Percentiles rank a stretch among this genome's conserved stretches.
These are phyloP conservation scores for Ustilago curta DNA, from an alignment of 1,284 basidiomycete genomes.

Conservation along the genomic window DNA sequence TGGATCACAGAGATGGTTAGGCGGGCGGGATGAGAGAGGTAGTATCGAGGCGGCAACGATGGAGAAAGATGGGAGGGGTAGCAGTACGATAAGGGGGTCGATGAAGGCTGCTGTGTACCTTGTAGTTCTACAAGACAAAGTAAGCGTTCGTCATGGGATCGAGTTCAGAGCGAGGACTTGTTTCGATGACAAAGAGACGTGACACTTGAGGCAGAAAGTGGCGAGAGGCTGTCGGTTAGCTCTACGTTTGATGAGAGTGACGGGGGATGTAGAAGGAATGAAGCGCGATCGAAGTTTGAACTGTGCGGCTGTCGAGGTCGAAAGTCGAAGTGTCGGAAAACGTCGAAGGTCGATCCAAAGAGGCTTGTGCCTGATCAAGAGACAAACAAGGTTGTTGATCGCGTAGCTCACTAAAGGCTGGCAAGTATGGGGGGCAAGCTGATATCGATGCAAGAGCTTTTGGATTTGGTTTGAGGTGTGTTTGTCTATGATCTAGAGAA, in stretches of 20 bases:
- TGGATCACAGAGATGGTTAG: neutral
- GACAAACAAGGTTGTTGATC: too few relatives aligned
- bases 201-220: neutral
- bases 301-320: too few relatives aligned
- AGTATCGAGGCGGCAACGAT: constrained; percentile 2
- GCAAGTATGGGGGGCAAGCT: too few relatives aligned
- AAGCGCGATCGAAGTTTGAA: too few relatives aligned
- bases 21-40: neutral
- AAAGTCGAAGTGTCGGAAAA: too few relatives aligned
- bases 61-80: neutral
- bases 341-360: too few relatives aligned
- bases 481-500: too few relatives aligned
- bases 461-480: too few relatives aligned
- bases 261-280: too few relatives aligned
- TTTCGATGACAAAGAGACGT: neutral
- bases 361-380: too few relatives aligned
- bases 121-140: neutral
- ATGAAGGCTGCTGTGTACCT: constrained; percentile 7
- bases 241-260: neutral
- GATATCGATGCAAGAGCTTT: neutral
- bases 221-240: neutral
- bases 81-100: neutral
- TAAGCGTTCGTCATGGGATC: constrained; percentile 7
- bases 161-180: neutral
- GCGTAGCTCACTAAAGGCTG: too few relatives aligned